These are phyloP conservation scores for Elongisporangium anandrum DNA, from an alignment of 352 stramenopile genomes.

Conservation along the genomic window DNA sequence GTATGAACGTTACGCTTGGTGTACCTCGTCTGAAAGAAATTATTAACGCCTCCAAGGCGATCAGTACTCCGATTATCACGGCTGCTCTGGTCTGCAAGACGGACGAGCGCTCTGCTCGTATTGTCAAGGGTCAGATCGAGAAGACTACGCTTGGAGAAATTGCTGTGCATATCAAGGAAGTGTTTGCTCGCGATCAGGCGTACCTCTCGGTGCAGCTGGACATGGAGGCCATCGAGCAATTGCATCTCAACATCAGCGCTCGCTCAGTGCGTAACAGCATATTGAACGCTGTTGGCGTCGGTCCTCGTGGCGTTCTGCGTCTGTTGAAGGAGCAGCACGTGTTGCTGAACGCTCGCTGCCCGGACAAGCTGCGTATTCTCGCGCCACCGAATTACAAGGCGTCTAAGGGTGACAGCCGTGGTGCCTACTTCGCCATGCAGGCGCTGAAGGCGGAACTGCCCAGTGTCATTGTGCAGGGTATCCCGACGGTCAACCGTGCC, in stretches of 20 bases:
- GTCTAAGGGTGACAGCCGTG: constrained; percentile 65
- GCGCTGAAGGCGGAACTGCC: constrained; percentile 94
- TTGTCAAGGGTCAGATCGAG: constrained; percentile 99
- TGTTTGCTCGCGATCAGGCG: constrained; percentile 91
- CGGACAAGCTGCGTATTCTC: constrained; percentile 80
- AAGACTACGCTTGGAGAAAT: constrained; percentile 98
- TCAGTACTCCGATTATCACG: constrained; percentile 99
- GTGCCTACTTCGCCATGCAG: constrained; percentile 94
- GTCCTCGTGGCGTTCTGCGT: constrained; percentile 59
- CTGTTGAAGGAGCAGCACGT: constrained; percentile 86
- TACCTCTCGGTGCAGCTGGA: constrained; percentile 98
- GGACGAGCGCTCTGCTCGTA: constrained; percentile 95
- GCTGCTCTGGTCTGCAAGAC: constrained; percentile 95
- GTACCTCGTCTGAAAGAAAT: constrained; percentile 98
- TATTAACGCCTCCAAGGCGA: constrained; percentile 96
- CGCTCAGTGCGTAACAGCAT: constrained; percentile 91
- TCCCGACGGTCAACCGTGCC: constrained; percentile 95
- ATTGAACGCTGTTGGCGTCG: constrained; percentile 75
- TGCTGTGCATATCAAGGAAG: constrained; percentile 96
- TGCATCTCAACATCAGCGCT: constrained; percentile 95
- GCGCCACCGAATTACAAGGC: constrained; percentile 85
- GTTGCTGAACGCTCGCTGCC: constrained; percentile 75
- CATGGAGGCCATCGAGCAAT: constrained; percentile 93
- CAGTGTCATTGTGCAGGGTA: constrained; percentile 97
- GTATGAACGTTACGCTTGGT: constrained; percentile 99